Evolutionary conservation across 768 basidiomycete species (phyloP), one percentile per base, ranked within the genome.

Genomic region (Cystobasidium onofrii): DNA sequence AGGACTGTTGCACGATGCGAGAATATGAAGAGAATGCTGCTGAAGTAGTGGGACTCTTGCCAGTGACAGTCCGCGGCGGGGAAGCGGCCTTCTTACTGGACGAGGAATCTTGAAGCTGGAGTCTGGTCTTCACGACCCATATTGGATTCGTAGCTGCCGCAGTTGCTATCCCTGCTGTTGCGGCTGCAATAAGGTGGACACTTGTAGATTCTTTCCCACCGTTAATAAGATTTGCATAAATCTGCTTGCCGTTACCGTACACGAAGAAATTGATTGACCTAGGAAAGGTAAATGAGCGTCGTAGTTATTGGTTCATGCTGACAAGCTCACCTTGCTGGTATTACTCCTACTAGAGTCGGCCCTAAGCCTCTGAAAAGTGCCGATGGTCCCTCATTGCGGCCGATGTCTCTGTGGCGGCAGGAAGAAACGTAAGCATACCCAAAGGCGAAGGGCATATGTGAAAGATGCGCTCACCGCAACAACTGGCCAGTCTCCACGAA

Each of bases 101-200:
- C 74, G 75, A 27, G 62, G 74, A 72, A 20, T 81, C 80, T 13
- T 81, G 80, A 1, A 99, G 86, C 80, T 99, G 96, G 67, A 99
- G 78, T 7, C 95, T 88, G 54, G 96, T 99, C 82, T 98, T 99
- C 75, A 99, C 92, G 60, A 99, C 96, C 96, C 96, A 99, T 29
- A 99, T 95, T 0, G 96, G 96, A 81, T 99, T 99, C 25, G 96
- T 98, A 13, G 87, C 91, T 0, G 91, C 89, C 3, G 93, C 87
- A 0, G 96, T 99, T 36, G 85, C 84, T 76, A 98, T 83, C 0
- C 95, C 94, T 0, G 95, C 95, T 12, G 88, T 79, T 0, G 91
- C 89, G 0, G 94, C 96, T 0, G 95, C 90, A 0, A 84, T 75
- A 27, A 98, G 87, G 80, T 98, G 94, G 0, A 99, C 88, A 75